Evolutionary conservation across 345 rosid species (phyloP), one percentile per base, ranked within the genome.

Genomic region (Linum usitatissimum): DNA sequence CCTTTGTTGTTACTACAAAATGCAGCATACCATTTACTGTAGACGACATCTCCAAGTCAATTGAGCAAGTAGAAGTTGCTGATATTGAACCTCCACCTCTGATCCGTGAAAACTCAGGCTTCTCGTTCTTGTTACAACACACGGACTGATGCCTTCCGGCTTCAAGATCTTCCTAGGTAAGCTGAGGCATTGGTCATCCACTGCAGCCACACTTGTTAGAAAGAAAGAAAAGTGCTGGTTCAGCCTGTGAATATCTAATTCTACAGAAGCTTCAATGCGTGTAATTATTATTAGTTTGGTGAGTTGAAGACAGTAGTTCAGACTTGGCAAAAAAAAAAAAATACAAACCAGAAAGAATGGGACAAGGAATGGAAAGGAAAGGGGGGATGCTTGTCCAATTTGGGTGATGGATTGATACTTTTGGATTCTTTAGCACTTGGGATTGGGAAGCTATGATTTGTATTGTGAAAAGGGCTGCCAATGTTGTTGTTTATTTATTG

Each of bases 81-180:
- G 63, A 60, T 2, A 38, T 60, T 9, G 63, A 60, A 30, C 63
- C 63, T 15, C 63, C 63, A 34, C 63, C 63, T 17, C 39, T 60
- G 63, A 60, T 60, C 48, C 63, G 63, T n/a, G 63, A 60, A 60
- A 60, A 60, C 39, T 60, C 63, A 14, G 63, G 63, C 39, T 60
- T 60, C 38, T 31, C 63, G 18, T 60, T 60, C 63, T 36, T 60
- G 63, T 30, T 58, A 31, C 63, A 60, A 34, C 63, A 48, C 10
- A n/a, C 42, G 19, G 63, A 60, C 17, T 60, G 49, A 60, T 17
- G 5, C n/a, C 61, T 23, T 23, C 28, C 28, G 28, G 28, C 28
- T 23, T 23, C 28, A 23, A 23, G 28, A 13, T 34, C 38, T 34
- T 34, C 38, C 38, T 34, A 34, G 38, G 38, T 7, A 34, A 34